These are phyloP conservation scores for Fistulinella prunicolor DNA, from an alignment of 768 basidiomycete genomes.

Conservation along the genomic window DNA sequence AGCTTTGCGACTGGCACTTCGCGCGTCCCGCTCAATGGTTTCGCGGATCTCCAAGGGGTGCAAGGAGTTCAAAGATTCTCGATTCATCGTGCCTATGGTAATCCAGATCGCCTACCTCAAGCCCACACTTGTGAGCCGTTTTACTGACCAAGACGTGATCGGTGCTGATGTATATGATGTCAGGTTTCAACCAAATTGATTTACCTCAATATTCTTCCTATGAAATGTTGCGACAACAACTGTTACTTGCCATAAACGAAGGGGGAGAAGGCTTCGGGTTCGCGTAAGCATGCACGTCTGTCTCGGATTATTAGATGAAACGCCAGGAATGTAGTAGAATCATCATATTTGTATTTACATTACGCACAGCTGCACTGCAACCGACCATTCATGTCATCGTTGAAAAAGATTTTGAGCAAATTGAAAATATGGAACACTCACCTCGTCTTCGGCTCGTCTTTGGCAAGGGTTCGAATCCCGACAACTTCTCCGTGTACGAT, in stretches of 20 bases:
- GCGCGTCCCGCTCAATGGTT: slow-evolving; percentile 91
- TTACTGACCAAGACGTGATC: neutral
- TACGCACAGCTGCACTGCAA: slow-evolving; percentile 18
- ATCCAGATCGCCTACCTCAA: slow-evolving; percentile 79
- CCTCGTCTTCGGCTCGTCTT: too few relatives aligned
- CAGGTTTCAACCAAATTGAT: slow-evolving; percentile 94
- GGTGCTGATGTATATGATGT: slow-evolving; percentile 14
- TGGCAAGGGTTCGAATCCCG: too few relatives aligned
- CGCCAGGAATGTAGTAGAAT: slow-evolving; percentile 26
- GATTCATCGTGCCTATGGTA: slow-evolving; percentile 91
- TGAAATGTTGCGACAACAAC: slow-evolving; percentile 90
- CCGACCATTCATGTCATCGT: neutral
- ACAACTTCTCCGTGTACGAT: too few relatives aligned
- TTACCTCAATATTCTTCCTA: slow-evolving; percentile 94
- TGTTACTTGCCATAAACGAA: slow-evolving; percentile 91
- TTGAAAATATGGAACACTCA: too few relatives aligned
- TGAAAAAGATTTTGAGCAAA: too few relatives aligned
- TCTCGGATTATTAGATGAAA: slow-evolving; percentile 13
- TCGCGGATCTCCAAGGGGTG: slow-evolving; percentile 91
- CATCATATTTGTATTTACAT: slow-evolving; percentile 36
- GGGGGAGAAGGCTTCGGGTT: slow-evolving; percentile 96
- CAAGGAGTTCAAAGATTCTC: slow-evolving; percentile 95
- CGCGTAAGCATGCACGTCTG: slow-evolving; percentile 35
- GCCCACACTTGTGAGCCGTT: slow-evolving; percentile 78
- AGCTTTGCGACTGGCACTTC: slow-evolving; percentile 96